Evolutionary conservation across 2,329 filamentous ascomycete genomes (phyloP).

Genomic region (Ramularia endophylla): DNA sequence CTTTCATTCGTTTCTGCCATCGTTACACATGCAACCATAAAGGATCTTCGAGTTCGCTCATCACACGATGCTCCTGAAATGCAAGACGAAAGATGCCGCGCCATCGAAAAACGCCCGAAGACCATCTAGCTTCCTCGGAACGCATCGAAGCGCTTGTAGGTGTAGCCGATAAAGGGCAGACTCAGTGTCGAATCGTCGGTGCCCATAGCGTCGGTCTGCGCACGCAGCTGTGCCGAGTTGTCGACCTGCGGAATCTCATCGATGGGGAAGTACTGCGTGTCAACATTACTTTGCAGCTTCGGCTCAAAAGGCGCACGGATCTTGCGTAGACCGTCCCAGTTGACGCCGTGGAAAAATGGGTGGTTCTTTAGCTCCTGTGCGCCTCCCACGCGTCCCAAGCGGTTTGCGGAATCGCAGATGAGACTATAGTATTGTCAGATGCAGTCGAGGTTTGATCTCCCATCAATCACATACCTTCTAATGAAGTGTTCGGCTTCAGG

Average conservation of each 20-base stretch:
- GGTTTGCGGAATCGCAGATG: constrained; percentile 89
- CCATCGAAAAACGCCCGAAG: neutral
- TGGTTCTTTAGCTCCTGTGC: constrained; percentile 91
- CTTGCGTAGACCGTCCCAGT: constrained; percentile 85
- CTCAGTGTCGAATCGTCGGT: constrained; percentile 92
- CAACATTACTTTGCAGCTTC: constrained; percentile 83
- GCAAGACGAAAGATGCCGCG: neutral
- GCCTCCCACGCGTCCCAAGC: constrained; percentile 74
- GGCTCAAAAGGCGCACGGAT: constrained; percentile 97
- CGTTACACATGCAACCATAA: constrained; percentile 3
- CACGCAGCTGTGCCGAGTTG: constrained; percentile 79
- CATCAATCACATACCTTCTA: constrained; percentile 59
- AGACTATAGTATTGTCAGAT: constrained; percentile 52
- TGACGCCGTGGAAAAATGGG: constrained; percentile 92
- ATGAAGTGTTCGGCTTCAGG: constrained; percentile 88
- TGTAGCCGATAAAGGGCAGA: constrained; percentile 92
- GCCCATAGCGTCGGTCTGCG: constrained; percentile 65
- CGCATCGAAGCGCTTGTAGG: constrained; percentile 91
- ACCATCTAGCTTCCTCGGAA: constrained; percentile 40
- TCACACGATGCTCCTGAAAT: neutral
- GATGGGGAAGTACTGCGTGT: constrained; percentile 97
- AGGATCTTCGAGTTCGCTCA: neutral
- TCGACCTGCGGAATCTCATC: constrained; percentile 98
- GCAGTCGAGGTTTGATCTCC: neutral
- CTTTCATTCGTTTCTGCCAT: neutral